Evolutionary conservation across 208 protist species (phyloP).

Genomic region (Crithidia acanthocephali): DNA sequence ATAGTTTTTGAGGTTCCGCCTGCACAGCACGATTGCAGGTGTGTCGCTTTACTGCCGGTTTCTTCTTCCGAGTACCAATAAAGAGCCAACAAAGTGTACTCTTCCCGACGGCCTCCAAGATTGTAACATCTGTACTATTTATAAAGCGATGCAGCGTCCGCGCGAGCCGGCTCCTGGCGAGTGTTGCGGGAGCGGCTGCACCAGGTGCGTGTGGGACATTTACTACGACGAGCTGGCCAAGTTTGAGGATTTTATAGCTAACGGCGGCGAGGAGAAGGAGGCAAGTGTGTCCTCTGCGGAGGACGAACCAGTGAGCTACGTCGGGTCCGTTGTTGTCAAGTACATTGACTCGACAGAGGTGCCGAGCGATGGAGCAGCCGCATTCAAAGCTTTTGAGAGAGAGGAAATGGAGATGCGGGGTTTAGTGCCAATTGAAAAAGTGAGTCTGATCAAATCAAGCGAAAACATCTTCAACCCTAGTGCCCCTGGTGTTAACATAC

Average conservation of each 20-base stretch:
- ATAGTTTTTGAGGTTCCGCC: too few species aligned
- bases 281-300: constrained; percentile 23
- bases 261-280: constrained; percentile 26
- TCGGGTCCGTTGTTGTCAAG: constrained; percentile 84
- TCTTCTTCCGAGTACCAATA: too few species aligned
- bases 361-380: background rate
- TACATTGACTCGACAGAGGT: constrained; percentile 18
- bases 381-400: constrained; percentile 9
- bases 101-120: too few species aligned
- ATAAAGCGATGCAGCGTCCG: constrained; percentile 44
- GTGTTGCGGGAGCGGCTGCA: constrained; percentile 88
- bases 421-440: constrained; percentile 27
- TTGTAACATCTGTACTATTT: background rate
- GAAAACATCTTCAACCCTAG: constrained; percentile 5
- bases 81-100: too few species aligned
- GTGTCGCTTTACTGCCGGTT: too few species aligned
- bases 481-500: constrained; percentile 30
- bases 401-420: constrained; percentile 15
- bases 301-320: constrained; percentile 44
- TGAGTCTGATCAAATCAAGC: constrained; percentile 24
- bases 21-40: too few species aligned
- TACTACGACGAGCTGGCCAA: constrained; percentile 84
- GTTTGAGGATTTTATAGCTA: constrained; percentile 48
- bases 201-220: constrained; percentile 90
- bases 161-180: constrained; percentile 74